These are phyloP conservation scores for Yarrowia sp. DNA, from an alignment of 805 yeast species.

Conservation along the genomic window DNA sequence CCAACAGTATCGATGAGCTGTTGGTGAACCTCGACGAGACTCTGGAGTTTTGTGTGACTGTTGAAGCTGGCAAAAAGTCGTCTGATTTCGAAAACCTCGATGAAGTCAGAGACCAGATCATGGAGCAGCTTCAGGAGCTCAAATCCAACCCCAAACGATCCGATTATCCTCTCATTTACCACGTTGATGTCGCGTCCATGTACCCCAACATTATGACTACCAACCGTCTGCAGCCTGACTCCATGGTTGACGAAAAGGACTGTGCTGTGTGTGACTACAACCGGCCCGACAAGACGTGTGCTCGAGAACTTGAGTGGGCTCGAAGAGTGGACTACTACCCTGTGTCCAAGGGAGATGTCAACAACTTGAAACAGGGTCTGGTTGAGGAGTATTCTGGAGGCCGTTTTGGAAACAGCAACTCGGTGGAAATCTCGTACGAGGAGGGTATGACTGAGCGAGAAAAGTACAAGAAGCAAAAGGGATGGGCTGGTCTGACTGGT, in stretches of 20 bases:
- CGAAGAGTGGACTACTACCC: conserved; percentile 98
- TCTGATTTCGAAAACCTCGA: conserved; percentile 79
- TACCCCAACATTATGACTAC: conserved; percentile 98
- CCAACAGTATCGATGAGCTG: conserved; percentile 78
- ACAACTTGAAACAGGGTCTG: conserved; percentile 80
- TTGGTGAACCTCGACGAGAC: conserved; percentile 71
- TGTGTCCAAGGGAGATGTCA: conserved; percentile 85
- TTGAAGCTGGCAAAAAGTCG: conserved; percentile 64
- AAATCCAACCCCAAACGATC: conserved; percentile 59
- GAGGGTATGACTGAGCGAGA: conserved; percentile 9
- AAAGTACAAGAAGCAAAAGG: conserved; percentile 4
- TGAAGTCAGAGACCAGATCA: conserved; percentile 63
- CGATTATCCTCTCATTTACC: conserved; percentile 87
- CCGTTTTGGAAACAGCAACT: conserved; percentile 36
- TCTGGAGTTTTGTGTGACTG: conserved; percentile 75
- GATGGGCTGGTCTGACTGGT: conserved; percentile 71
- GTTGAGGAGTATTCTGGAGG: conserved; percentile 76
- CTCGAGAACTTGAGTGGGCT: conserved; percentile 87
- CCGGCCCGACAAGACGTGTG: conserved; percentile 91
- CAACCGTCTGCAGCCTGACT: conserved; percentile 94
- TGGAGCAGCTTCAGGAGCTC: conserved; percentile 54
- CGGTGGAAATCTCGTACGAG: neutral
- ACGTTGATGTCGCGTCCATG: conserved; percentile 99
- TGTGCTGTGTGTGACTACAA: conserved; percentile 98
- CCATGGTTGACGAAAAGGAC: conserved; percentile 90